Conservation (phyloP, 257 asterid species). For the Coffea canephora region DNA sequence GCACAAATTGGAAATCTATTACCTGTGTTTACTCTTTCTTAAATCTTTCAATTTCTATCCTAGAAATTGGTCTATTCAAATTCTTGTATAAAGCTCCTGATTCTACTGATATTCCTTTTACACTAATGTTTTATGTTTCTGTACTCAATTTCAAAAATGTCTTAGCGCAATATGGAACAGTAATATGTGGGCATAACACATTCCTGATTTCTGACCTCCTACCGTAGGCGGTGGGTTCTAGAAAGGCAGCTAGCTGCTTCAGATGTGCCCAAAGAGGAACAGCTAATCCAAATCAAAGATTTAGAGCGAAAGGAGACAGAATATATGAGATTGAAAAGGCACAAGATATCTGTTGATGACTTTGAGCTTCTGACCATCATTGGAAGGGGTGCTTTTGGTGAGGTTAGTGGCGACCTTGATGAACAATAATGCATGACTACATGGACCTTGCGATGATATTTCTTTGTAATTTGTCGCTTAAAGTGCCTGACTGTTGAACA, state of each 20-base stretch:
- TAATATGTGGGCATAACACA: slow-evolving; percentile 2
- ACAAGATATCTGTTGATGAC: slow-evolving; percentile 95
- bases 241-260: slow-evolving; percentile 95
- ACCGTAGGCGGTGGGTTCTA: slow-evolving; percentile 82
- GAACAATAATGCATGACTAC: not conserved
- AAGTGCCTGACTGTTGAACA: not conserved
- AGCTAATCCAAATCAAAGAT: slow-evolving; percentile 73
- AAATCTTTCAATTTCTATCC: not conserved
- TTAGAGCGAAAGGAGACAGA: slow-evolving; percentile 93
- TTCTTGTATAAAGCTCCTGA: not conserved
- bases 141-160: not conserved
- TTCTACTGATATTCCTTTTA: not conserved
- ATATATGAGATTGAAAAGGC: slow-evolving; percentile 87
- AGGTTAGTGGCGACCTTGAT: slow-evolving; percentile 47
- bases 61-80: not conserved
- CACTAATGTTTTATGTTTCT: not conserved
- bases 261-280: slow-evolving; percentile 96
- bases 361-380: slow-evolving; percentile 94
- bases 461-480: not conserved
- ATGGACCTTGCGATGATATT: not conserved
- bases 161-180: not conserved
- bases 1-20: not conserved
- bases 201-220: slow-evolving; percentile 16
- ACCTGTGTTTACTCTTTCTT: not conserved
- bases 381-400: slow-evolving; percentile 98